Percentiles rank a stretch among this genome's conserved stretches.
These are phyloP conservation scores for Boletus pseudo-olivaceus DNA, from an alignment of 768 basidiomycete genomes.

Conservation along the genomic window DNA sequence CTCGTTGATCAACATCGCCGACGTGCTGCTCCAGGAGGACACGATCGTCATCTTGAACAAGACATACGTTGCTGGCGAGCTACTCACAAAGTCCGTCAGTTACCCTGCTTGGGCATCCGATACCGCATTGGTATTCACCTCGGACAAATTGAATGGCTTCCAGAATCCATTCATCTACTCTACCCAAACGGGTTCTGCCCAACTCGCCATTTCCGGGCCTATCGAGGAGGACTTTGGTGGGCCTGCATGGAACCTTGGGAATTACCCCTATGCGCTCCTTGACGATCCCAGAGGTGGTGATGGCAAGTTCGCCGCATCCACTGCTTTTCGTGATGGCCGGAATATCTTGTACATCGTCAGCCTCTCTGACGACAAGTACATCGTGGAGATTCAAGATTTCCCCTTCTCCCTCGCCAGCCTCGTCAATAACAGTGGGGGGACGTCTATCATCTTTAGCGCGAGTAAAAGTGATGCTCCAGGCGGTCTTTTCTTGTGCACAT, in stretches of 20 bases:
- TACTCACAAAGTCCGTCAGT: constrained; percentile 45
- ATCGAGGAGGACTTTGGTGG: constrained; percentile 53
- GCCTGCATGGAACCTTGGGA: constrained; percentile 55
- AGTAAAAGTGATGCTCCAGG: constrained; percentile 30
- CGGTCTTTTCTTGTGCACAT: constrained; percentile 29
- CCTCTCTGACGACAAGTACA: constrained; percentile 22
- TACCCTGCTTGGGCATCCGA: constrained; percentile 62
- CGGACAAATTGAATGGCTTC: constrained; percentile 57
- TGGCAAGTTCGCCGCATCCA: constrained; percentile 25
- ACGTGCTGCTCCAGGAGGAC: constrained; percentile 34
- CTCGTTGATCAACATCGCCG: constrained; percentile 49
- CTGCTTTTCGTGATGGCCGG: constrained; percentile 33
- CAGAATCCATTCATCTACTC: constrained; percentile 64
- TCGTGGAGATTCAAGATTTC: constrained; percentile 27
- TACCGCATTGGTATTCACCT: constrained; percentile 57
- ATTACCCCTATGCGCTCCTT: constrained; percentile 45
- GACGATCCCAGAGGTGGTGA: constrained; percentile 27
- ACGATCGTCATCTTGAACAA: constrained; percentile 36
- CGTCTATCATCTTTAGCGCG: constrained; percentile 34
- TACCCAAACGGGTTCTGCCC: constrained; percentile 26
- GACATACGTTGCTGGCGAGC: constrained; percentile 49
- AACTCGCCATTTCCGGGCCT: constrained; percentile 35
- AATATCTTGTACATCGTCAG: constrained; percentile 34
- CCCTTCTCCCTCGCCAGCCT: constrained; percentile 31
- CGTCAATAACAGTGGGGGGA: constrained; percentile 24